These are phyloP conservation scores for Penicillium lividum DNA, from an alignment of 495 filamentous ascomycete species.

Conservation along the genomic window DNA sequence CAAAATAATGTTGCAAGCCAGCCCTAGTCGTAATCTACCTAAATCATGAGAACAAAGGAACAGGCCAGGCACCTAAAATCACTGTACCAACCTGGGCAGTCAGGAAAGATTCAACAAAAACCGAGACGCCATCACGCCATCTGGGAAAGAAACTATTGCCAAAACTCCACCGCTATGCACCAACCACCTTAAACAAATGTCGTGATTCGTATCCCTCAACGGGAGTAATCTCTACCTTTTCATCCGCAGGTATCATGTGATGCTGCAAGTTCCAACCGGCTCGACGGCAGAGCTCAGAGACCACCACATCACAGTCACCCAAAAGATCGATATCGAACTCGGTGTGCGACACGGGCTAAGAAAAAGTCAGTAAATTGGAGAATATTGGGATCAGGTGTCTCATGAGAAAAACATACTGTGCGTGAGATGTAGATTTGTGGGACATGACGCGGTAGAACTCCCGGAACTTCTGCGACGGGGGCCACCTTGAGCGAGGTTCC, in stretches of 20 bases:
- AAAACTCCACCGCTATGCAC: constrained; percentile 49
- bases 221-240: constrained; percentile 57
- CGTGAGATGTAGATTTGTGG: constrained; percentile 95
- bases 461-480: constrained; percentile 88
- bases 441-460: constrained; percentile 71
- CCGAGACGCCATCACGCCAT: constrained; percentile 39
- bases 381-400: neutral
- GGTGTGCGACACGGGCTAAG: constrained; percentile 75
- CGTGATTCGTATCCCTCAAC: constrained; percentile 67
- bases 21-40: neutral
- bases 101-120: neutral
- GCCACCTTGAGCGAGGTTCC: constrained; percentile 96
- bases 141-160: constrained; percentile 28
- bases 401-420: constrained; percentile 52
- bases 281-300: constrained; percentile 82
- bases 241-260: constrained; percentile 73
- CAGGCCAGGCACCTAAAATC: neutral
- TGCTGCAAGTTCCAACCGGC: constrained; percentile 89
- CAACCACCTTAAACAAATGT: constrained; percentile 59
- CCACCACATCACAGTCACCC: constrained; percentile 90
- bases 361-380: constrained; percentile 10
- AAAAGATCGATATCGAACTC: constrained; percentile 95
- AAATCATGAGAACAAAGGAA: neutral
- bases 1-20: neutral
- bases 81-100: neutral